Percentiles rank a stretch among this genome's conserved stretches.
phyloP scores from a whole-genome alignment of 2,329 filamentous ascomycete species.

The Penicillium sumatraense region DNA sequence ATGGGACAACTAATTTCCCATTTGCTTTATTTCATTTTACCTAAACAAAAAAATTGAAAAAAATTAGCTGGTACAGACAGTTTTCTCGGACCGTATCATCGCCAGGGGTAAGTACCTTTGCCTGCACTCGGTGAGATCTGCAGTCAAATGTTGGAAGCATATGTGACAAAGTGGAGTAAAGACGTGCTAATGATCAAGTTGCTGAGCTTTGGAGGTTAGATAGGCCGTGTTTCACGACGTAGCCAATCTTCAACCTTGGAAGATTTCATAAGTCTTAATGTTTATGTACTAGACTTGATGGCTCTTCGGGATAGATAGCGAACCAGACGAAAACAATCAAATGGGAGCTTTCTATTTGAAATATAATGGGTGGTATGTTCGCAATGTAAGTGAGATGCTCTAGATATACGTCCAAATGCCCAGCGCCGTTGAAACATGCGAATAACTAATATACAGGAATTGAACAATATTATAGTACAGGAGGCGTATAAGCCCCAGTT shows the following conservation, averaged over 20 bases:
- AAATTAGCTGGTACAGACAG: too few species aligned
- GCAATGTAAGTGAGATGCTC: background rate
- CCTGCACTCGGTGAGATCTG: background rate
- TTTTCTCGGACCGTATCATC: background rate
- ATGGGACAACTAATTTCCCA: too few species aligned
- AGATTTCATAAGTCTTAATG: too few species aligned
- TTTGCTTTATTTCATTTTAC: too few species aligned
- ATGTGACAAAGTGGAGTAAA: conserved; percentile 20
- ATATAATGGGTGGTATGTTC: background rate
- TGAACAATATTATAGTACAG: background rate
- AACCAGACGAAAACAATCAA: too few species aligned
- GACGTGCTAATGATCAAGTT: conserved; percentile 14
- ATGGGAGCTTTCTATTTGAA: too few species aligned
- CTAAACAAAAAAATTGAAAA: too few species aligned
- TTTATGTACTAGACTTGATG: too few species aligned
- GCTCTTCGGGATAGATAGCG: too few species aligned
- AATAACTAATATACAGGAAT: background rate
- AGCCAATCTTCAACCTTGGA: background rate
- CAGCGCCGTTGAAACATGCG: background rate
- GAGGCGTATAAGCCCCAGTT: background rate
- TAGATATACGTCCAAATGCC: background rate
- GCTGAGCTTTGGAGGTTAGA: background rate
- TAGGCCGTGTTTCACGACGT: background rate
- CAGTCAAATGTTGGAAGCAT: background rate
- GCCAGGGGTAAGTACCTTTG: background rate